Conservation (phyloP, 2,329 filamentous ascomycete genomes). For the Emmonsiellopsis sp. region DNA sequence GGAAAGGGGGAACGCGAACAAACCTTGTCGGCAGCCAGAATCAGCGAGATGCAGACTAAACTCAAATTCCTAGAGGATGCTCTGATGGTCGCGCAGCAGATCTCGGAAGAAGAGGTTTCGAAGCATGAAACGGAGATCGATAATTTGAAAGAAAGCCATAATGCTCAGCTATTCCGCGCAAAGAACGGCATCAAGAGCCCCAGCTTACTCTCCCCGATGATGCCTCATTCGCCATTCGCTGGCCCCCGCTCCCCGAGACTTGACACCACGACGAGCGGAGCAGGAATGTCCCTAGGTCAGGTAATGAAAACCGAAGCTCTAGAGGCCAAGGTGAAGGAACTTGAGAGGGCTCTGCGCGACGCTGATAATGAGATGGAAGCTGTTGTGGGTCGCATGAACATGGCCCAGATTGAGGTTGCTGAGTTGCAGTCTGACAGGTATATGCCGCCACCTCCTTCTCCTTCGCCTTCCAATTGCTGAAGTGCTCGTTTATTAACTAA, state of each 20-base stretch:
- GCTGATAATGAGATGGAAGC: conserved; percentile 76
- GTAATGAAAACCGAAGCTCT: conserved; percentile 65
- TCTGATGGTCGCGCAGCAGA: conserved; percentile 70
- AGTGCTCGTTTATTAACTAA: not conserved
- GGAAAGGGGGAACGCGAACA: conserved; percentile 76
- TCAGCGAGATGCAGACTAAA: conserved; percentile 71
- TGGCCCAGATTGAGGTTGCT: conserved; percentile 72
- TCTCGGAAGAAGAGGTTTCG: conserved; percentile 67
- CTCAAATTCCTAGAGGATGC: conserved; percentile 77
- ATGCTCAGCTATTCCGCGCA: conserved; percentile 65
- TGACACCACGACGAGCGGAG: conserved; percentile 52
- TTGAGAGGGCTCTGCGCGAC: conserved; percentile 69
- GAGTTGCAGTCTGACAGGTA: conserved; percentile 53
- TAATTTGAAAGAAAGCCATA: conserved; percentile 66
- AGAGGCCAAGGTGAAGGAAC: conserved; percentile 67
- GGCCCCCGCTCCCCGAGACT: conserved; percentile 49
- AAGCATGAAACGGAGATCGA: conserved; percentile 80
- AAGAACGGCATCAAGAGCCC: conserved; percentile 43
- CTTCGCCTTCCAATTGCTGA: conserved; percentile 14
- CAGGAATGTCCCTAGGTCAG: conserved; percentile 52
- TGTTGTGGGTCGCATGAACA: conserved; percentile 72
- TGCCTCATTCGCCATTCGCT: conserved; percentile 55
- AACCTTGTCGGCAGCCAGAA: conserved; percentile 66
- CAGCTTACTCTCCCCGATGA: conserved; percentile 44
- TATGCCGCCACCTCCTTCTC: not conserved